These are phyloP conservation scores for Pestalotiopsis sp. DNA, from an alignment of 2,329 filamentous ascomycete species.

Conservation along the genomic window DNA sequence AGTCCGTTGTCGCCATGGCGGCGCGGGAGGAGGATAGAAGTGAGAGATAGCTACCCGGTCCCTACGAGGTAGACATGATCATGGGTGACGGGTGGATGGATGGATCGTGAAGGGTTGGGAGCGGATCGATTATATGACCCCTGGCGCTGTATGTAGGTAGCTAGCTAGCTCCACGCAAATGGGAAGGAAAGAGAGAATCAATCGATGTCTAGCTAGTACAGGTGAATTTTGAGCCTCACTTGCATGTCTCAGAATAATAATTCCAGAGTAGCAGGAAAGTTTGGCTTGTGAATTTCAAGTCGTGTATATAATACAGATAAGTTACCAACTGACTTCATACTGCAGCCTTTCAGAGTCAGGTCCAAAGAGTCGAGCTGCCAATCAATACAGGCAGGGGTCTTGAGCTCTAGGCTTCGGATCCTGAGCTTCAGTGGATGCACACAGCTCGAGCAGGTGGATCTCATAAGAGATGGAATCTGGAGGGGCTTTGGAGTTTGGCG, in stretches of 20 bases:
- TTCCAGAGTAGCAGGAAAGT: too few relatives aligned
- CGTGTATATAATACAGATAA: too few relatives aligned
- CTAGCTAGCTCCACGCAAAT: too few relatives aligned
- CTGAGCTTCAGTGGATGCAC: not conserved
- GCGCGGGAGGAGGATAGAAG: not conserved
- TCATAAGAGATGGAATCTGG: not conserved
- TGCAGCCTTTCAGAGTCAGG: not conserved
- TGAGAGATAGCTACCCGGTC: not conserved
- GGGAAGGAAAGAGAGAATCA: too few relatives aligned
- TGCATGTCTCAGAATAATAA: too few relatives aligned
- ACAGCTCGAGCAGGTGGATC: not conserved
- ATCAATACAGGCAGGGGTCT: not conserved
- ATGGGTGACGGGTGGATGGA: not conserved
- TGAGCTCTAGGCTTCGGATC: not conserved
- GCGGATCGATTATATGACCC: too few relatives aligned
- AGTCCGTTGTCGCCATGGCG: conserved; percentile 2
- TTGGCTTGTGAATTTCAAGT: too few relatives aligned
- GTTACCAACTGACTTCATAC: not conserved
- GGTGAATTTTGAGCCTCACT: too few relatives aligned
- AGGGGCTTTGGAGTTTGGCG: not conserved
- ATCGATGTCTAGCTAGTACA: too few relatives aligned
- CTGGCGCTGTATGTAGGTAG: too few relatives aligned
- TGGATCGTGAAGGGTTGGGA: not conserved
- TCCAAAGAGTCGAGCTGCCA: not conserved
- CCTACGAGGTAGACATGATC: not conserved